Evolutionary conservation across 768 basidiomycete species (phyloP).

Genomic region (Boletus rufocinnamomeus): DNA sequence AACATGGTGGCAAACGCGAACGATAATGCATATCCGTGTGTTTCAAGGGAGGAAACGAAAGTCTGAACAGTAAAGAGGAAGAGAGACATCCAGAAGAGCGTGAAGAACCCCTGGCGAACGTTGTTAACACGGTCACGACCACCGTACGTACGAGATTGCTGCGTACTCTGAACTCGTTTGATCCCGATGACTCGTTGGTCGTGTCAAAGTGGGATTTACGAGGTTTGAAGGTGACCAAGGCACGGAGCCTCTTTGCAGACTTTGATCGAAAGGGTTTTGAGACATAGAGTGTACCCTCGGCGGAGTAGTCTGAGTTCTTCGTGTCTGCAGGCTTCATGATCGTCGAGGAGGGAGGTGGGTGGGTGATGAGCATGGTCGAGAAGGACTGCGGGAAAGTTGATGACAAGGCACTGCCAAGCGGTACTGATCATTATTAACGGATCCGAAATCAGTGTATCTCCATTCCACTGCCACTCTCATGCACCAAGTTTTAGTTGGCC

Average conservation of each 20-base stretch:
- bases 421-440: not conserved
- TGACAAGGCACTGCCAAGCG: not conserved
- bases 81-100: slow-evolving; percentile 90
- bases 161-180: slow-evolving; percentile 82
- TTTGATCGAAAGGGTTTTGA: slow-evolving; percentile 76
- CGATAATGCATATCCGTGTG: slow-evolving; percentile 75
- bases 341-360: not conserved
- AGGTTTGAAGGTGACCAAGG: slow-evolving; percentile 83
- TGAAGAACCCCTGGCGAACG: slow-evolving; percentile 78
- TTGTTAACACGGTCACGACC: slow-evolving; percentile 6
- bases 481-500: not conserved
- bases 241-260: slow-evolving; percentile 74
- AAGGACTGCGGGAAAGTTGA: slow-evolving; percentile 17
- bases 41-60: slow-evolving; percentile 74
- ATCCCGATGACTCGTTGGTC: slow-evolving; percentile 65
- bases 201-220: slow-evolving; percentile 86
- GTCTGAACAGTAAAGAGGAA: slow-evolving; percentile 80
- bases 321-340: slow-evolving; percentile 17
- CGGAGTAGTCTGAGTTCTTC: slow-evolving; percentile 39
- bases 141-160: slow-evolving; percentile 2
- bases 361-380: slow-evolving; percentile 8
- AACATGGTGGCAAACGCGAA: slow-evolving; percentile 84
- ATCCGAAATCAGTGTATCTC: no score
- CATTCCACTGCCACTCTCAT: not conserved
- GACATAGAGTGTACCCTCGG: slow-evolving; percentile 69